Conservation (phyloP, 306 rosid species). For the Cyclanthera cordifolia region DNA sequence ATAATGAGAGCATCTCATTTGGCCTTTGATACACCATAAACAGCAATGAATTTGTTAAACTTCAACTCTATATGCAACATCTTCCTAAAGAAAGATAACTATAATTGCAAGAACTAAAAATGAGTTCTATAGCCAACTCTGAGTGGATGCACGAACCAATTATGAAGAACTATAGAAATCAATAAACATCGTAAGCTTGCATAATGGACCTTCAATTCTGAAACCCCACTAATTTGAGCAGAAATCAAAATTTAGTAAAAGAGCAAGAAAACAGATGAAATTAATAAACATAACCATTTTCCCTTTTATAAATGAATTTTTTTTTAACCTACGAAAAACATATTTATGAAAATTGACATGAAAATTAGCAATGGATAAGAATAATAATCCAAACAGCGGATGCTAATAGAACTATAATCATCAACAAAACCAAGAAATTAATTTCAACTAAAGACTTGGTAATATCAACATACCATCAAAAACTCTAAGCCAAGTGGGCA, state of each 20-base stretch:
- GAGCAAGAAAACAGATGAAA: background rate
- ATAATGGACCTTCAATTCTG: background rate
- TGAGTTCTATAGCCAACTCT: background rate
- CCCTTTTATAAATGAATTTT: background rate
- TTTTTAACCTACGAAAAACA: background rate
- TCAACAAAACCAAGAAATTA: conserved; percentile 8
- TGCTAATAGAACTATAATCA: background rate
- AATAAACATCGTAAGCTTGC: background rate
- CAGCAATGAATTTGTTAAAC: background rate
- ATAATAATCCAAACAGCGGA: background rate
- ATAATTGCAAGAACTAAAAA: background rate
- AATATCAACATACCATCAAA: conserved; percentile 49
- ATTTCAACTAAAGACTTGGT: conserved; percentile 1
- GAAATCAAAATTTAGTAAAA: background rate
- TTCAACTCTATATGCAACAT: background rate
- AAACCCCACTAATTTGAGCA: background rate
- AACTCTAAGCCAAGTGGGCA: conserved; percentile 66
- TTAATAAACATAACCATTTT: background rate
- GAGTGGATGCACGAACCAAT: background rate
- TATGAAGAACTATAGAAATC: background rate
- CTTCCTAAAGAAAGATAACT: background rate
- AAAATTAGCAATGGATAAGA: background rate
- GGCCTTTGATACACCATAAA: background rate
- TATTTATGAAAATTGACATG: background rate
- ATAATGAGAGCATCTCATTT: background rate